These are phyloP conservation scores for Nymphaea thermarum DNA, from an alignment of 164 flowering plant genomes.

Conservation along the genomic window DNA sequence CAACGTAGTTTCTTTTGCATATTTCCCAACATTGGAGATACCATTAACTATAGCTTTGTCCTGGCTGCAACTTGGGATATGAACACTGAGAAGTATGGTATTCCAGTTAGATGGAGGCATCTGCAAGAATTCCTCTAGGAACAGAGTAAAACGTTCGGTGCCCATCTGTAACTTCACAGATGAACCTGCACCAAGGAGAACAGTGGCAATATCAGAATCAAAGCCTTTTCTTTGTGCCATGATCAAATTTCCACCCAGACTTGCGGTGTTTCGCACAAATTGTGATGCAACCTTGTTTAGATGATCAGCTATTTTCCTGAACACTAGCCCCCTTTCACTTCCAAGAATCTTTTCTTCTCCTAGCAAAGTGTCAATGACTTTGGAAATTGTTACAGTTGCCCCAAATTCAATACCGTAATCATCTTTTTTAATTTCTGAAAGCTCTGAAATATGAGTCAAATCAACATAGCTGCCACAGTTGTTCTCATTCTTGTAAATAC, in stretches of 20 bases:
- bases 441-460: slow-evolving; percentile 60
- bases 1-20: slow-evolving; percentile 10
- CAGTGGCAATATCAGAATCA: slow-evolving; percentile 81
- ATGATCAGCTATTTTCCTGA: slow-evolving; percentile 58
- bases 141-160: slow-evolving; percentile 19
- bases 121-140: slow-evolving; percentile 62
- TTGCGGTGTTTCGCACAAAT: slow-evolving; percentile 68
- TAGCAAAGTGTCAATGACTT: slow-evolving; percentile 42
- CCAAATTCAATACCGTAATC: slow-evolving; percentile 57
- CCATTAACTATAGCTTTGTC: not conserved
- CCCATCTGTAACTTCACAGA: slow-evolving; percentile 31
- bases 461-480: slow-evolving; percentile 47
- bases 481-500: slow-evolving; percentile 63
- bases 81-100: slow-evolving; percentile 43
- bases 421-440: slow-evolving; percentile 37
- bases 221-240: slow-evolving; percentile 72
- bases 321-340: slow-evolving; percentile 19
- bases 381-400: slow-evolving; percentile 70
- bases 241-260: slow-evolving; percentile 84
- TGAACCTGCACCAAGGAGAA: slow-evolving; percentile 64
- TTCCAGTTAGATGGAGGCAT: slow-evolving; percentile 39
- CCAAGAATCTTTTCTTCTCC: slow-evolving; percentile 15
- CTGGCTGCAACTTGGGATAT: slow-evolving; percentile 33
- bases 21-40: not conserved
- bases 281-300: slow-evolving; percentile 74